These are phyloP conservation scores for Ophiostoma triangulosporum DNA, from an alignment of 2,329 filamentous ascomycete genomes.

Conservation along the genomic window DNA sequence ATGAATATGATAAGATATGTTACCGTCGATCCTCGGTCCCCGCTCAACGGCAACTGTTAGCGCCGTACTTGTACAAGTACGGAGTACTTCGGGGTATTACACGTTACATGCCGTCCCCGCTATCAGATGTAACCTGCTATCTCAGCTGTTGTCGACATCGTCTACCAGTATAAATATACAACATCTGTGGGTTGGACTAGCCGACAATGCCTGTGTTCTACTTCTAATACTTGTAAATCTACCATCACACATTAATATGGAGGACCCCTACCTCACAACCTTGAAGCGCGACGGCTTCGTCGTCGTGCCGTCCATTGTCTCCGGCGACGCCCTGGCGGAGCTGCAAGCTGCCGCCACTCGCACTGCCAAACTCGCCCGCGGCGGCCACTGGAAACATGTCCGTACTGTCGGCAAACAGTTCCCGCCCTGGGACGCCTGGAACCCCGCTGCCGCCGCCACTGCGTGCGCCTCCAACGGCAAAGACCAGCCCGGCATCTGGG, in stretches of 20 bases:
- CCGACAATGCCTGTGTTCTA: too few species aligned
- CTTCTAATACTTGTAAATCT: too few species aligned
- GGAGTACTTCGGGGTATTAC: too few species aligned
- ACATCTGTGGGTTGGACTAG: too few species aligned
- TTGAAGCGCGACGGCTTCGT: constrained; percentile 67
- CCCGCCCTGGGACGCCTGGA: constrained; percentile 59
- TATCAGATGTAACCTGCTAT: too few species aligned
- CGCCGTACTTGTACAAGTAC: too few species aligned
- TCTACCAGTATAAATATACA: too few species aligned
- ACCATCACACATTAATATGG: neutral
- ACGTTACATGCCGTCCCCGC: too few species aligned
- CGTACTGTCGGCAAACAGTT: constrained; percentile 83
- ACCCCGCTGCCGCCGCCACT: constrained; percentile 30
- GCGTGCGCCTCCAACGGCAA: neutral
- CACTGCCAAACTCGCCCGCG: constrained; percentile 47
- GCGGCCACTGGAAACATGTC: constrained; percentile 67
- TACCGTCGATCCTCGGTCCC: too few species aligned
- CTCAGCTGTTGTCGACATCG: too few species aligned
- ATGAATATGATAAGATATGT: too few species aligned
- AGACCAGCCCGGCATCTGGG: constrained; percentile 61
- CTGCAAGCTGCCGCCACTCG: constrained; percentile 47
- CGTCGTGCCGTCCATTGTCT: constrained; percentile 51
- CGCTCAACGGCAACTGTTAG: too few species aligned
- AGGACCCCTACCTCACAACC: constrained; percentile 28
- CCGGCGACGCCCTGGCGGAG: constrained; percentile 33